These are phyloP conservation scores for Colletotrichum abscissum DNA, from an alignment of 2,329 filamentous ascomycete genomes.

Conservation along the genomic window DNA sequence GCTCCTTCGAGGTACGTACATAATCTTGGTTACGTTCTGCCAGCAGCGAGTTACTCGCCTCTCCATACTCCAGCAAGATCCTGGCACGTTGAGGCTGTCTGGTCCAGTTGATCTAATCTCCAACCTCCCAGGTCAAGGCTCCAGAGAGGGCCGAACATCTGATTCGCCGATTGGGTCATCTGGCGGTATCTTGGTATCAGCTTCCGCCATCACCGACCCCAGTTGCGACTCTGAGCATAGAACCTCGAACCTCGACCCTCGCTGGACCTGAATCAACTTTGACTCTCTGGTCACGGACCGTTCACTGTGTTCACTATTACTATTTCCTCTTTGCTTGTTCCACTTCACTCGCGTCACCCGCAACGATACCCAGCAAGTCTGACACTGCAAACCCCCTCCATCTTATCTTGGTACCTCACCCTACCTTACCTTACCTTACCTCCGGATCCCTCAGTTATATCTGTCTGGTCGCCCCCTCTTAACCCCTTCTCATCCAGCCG, in stretches of 20 bases:
- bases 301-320: background rate
- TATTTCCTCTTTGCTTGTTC: background rate
- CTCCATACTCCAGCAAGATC: background rate
- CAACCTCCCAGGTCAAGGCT: slow-evolving; percentile 26
- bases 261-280: slow-evolving; percentile 6
- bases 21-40: background rate
- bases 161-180: slow-evolving; percentile 27
- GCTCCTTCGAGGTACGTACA: slow-evolving; percentile 23
- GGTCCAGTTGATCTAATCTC: slow-evolving; percentile 32
- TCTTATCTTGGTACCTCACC: background rate
- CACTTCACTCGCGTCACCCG: background rate
- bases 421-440: background rate
- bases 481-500: background rate
- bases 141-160: background rate
- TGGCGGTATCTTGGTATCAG: slow-evolving; percentile 31
- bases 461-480: background rate
- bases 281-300: background rate
- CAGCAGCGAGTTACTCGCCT: background rate
- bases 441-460: background rate
- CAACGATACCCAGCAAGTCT: background rate
- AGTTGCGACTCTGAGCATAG: slow-evolving; percentile 6
- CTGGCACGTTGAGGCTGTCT: background rate
- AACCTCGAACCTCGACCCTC: background rate
- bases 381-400: background rate
- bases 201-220: slow-evolving; percentile 31